Base-by-base conservation (phyloP, 225 moss, liverwort and hornwort species). In the Polytrichum formosum region DNA sequence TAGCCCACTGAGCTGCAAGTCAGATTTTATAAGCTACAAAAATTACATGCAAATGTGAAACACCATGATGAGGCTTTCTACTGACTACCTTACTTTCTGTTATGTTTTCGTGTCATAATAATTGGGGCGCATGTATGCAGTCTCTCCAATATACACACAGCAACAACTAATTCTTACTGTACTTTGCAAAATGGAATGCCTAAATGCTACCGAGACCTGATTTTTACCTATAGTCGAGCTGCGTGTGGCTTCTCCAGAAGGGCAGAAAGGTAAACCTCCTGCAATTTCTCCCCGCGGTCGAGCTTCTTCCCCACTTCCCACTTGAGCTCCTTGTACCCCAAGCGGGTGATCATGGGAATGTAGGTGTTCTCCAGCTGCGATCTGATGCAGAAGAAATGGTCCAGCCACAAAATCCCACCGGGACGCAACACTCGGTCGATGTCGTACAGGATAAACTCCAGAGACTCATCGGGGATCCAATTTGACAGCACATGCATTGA, bases 401-500 rank as follows among this genome's bases (percentile, higher is more conserved):
- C 97, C 6, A 98, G 87, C 97, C 97, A 98, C 54, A 98, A 74
- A 1, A 98, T 0, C 0, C 97, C 97, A 1, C 97, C 97, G 4
- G 97, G 97, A 9, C 97, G 92, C 64, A 98, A 69, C n/a, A 94
- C 86, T 16, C 97, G 90, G 72, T 98, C 87, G 71, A 98, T 98
- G 64, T 98, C 97, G 61, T 69, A 98, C 19, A 98, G 81, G 64
- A 98, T 82, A 74, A 98, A 98, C 66, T 94, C 88, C 69, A 98
- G 71, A 2, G 81, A 65, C 26, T 82, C 75, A 19, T 27, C 70
- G 5, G 97, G 97, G 58, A 98, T 94, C 97, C 97, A 98, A 65
- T 92, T 98, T 31, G 94, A 94, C 63, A 98, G 87, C 2, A 98
- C 94, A 73, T 98, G 97, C 97, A 98, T 98, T 3, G 97, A 98